phyloP scores from a whole-genome alignment of 2,329 filamentous ascomycete species.

The Sporothrix variecibatus region DNA sequence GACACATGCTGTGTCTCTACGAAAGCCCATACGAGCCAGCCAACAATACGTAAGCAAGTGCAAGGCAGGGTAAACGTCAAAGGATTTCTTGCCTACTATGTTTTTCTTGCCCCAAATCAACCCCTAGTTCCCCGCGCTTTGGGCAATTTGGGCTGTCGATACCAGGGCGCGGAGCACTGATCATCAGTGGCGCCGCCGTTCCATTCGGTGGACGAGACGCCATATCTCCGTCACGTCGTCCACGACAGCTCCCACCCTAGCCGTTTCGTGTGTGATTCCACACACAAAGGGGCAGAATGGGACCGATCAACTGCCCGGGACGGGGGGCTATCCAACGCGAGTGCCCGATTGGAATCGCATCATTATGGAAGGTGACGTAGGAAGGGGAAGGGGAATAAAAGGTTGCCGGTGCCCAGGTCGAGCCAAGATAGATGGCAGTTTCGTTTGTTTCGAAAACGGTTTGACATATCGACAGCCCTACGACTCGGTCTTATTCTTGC shows the following conservation, averaged over 20 bases:
- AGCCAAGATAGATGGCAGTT: not conserved
- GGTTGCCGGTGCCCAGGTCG: not conserved
- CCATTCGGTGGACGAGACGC: constrained; percentile 9
- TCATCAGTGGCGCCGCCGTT: not conserved
- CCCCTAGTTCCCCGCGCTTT: not conserved
- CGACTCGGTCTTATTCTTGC: not conserved
- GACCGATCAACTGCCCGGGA: not conserved
- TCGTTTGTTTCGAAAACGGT: not conserved
- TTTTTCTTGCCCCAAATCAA: not conserved
- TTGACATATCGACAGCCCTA: not conserved
- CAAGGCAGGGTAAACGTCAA: not conserved
- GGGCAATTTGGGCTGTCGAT: not conserved
- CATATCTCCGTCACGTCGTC: not conserved
- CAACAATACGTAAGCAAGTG: not conserved
- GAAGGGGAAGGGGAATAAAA: not conserved
- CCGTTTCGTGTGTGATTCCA: not conserved
- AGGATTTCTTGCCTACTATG: not conserved
- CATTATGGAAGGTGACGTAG: not conserved
- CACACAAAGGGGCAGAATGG: not conserved
- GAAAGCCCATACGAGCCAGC: not conserved
- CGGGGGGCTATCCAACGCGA: not conserved
- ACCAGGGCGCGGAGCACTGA: not conserved
- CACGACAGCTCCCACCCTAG: not conserved
- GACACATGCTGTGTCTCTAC: not conserved
- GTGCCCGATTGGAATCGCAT: not conserved